Evolutionary conservation across 1,284 basidiomycete genomes (phyloP), one percentile per base, ranked within the genome.

Genomic region (Sphagnurus paluster): DNA sequence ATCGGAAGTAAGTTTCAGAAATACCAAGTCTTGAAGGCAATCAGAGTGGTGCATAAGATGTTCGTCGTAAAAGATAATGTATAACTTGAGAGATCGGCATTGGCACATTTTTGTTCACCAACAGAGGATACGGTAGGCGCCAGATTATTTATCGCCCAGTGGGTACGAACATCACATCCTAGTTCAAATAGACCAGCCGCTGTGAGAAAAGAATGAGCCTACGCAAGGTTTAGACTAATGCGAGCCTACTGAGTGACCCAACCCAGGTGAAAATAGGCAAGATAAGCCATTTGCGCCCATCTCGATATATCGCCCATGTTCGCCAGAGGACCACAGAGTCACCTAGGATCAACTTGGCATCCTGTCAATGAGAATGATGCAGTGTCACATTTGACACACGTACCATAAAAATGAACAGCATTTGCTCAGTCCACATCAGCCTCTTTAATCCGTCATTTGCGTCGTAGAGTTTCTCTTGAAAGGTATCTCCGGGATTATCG

Each of bases 401-500:
- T 43, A 59, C 62, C 59, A 61, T 56, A 43, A 62, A 62, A 35
- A 64, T 53, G 40, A 64, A 64, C 16, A 64, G 28, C 50, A 64
- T 61, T 37, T 61, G 52, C 28, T 58, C 62, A 6, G 60, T 57
- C 62, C 62, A 64, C 21, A 57, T 53, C 21, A 58, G 50, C 36
- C 40, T 49, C 21, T 61, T 54, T 9, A 60, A 39, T 26, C 45
- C 46, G 3, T 53, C 50, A 40, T 64, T 48, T 4, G 58, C 60
- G 23, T 46, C 36, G 25, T 54, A 48, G 10, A 57, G 20, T 30
- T 59, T 60, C 26, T 44, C 45, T 20, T 57, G 52, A 0, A 56
- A 43, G 6, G 37, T 5, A 17, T 53, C 39, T 4, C 53, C 57
- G 11, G 56, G 46, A 30, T 58, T 35, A 20, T 56, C 50, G 39